phyloP scores from a whole-genome alignment of 169 alveolate species.

The Eimeria necatrix region DNA sequence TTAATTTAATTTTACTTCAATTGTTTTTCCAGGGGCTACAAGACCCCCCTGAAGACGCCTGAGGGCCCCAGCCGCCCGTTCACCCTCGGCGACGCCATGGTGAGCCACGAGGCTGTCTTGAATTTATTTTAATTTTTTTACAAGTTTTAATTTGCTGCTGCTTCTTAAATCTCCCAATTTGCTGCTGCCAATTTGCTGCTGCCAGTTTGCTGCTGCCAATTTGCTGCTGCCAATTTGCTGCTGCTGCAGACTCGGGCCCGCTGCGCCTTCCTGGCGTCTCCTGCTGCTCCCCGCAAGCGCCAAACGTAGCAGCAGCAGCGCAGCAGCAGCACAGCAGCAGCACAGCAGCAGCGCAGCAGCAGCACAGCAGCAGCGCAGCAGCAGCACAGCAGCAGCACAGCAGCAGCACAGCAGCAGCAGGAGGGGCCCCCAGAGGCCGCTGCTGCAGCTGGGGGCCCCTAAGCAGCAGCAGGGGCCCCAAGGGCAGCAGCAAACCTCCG shows the following conservation, averaged over 20 bases:
- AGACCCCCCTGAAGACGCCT: slow-evolving; percentile 12
- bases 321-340: neutral
- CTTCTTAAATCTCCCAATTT: too few species aligned
- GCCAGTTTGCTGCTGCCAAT: too few species aligned
- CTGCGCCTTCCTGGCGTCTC: neutral
- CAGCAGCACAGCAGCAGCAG: too few species aligned
- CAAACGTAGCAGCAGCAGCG: neutral
- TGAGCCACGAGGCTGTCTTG: neutral
- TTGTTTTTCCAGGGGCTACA: neutral
- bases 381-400: neutral
- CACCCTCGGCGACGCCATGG: neutral
- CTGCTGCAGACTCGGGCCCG: neutral
- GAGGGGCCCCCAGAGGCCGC: neutral
- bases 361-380: neutral
- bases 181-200: too few species aligned
- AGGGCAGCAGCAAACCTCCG: neutral
- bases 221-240: neutral
- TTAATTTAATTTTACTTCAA: too few species aligned
- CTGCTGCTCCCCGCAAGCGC: slow-evolving; percentile 14
- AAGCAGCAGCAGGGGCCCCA: neutral
- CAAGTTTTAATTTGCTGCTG: neutral
- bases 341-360: neutral
- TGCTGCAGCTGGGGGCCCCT: neutral
- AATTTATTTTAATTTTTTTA: too few species aligned
- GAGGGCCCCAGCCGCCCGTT: slow-evolving; percentile 16